Evolutionary conservation across 192 early-diverging fungal species (phyloP).

Genomic region (Piromyces finnis): DNA sequence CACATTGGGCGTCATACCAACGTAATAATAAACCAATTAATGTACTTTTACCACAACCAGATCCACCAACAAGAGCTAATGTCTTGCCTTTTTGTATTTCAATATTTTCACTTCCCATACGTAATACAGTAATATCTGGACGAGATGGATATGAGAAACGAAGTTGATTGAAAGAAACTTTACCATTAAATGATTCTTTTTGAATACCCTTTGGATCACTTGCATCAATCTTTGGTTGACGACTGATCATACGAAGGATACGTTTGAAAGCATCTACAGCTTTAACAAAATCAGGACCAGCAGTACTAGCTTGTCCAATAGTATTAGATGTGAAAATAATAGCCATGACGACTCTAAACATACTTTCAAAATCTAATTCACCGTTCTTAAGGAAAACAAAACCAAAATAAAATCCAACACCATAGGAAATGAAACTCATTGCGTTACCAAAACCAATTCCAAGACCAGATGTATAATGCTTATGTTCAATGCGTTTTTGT

Average conservation of each 20-base stretch:
- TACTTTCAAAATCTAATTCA: background rate
- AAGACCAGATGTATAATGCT: background rate
- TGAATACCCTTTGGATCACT: background rate
- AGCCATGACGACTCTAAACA: background rate
- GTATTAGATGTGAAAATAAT: background rate
- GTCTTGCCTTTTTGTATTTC: slow-evolving; percentile 49
- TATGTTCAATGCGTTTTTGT: background rate
- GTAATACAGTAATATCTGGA: slow-evolving; percentile 62
- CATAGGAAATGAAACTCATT: background rate
- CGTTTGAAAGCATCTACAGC: background rate
- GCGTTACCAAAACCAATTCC: background rate
- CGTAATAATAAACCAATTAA: slow-evolving; percentile 39
- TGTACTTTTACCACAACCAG: slow-evolving; percentile 68
- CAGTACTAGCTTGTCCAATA: background rate
- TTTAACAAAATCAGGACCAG: background rate
- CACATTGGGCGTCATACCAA: background rate
- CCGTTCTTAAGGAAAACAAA: background rate
- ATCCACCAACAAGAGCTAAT: slow-evolving; percentile 74
- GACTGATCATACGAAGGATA: background rate
- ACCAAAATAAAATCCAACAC: background rate
- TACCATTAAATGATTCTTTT: background rate
- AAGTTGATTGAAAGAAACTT: background rate
- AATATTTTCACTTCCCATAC: background rate
- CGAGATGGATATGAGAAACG: slow-evolving; percentile 69
- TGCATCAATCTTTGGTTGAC: background rate